Conservation (phyloP, 805 yeast genomes). For the Sungouiozyma ichnusensis region DNA sequence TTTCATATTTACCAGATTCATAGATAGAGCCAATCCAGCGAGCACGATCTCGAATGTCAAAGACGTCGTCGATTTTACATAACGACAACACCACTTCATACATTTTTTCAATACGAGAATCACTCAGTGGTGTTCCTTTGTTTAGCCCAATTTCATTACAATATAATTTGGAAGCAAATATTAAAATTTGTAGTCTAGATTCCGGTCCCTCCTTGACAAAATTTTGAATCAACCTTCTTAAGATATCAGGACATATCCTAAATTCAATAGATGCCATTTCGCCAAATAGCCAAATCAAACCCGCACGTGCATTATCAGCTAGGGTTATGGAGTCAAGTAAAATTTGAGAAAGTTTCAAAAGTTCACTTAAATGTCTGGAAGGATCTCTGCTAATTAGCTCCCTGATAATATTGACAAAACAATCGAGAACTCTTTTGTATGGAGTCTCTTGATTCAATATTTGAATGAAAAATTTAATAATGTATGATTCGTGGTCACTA, state of each 20-base stretch:
- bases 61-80: slow-evolving; percentile 61
- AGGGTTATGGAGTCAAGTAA: slow-evolving; percentile 19
- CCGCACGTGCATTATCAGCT: slow-evolving; percentile 54
- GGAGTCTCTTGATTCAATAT: slow-evolving; percentile 30
- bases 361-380: slow-evolving; percentile 40
- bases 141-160: slow-evolving; percentile 42
- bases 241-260: slow-evolving; percentile 61
- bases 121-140: slow-evolving; percentile 5
- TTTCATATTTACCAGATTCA: slow-evolving; percentile 39
- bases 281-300: slow-evolving; percentile 85
- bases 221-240: slow-evolving; percentile 44
- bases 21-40: slow-evolving; percentile 59
- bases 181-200: slow-evolving; percentile 61
- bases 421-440: slow-evolving; percentile 37
- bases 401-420: slow-evolving; percentile 63
- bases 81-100: slow-evolving; percentile 53
- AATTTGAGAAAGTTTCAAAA: slow-evolving; percentile 39
- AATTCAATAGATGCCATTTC: slow-evolving; percentile 49
- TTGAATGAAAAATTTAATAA: slow-evolving; percentile 54
- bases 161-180: slow-evolving; percentile 63
- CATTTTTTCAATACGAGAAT: slow-evolving; percentile 36
- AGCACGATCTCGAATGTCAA: slow-evolving; percentile 78
- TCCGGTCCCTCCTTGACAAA: slow-evolving; percentile 45
- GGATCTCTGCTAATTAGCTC: slow-evolving; percentile 58
- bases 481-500: slow-evolving; percentile 39